These are phyloP conservation scores for Acacia acuminata DNA, from an alignment of 306 rosid species.

Conservation along the genomic window DNA sequence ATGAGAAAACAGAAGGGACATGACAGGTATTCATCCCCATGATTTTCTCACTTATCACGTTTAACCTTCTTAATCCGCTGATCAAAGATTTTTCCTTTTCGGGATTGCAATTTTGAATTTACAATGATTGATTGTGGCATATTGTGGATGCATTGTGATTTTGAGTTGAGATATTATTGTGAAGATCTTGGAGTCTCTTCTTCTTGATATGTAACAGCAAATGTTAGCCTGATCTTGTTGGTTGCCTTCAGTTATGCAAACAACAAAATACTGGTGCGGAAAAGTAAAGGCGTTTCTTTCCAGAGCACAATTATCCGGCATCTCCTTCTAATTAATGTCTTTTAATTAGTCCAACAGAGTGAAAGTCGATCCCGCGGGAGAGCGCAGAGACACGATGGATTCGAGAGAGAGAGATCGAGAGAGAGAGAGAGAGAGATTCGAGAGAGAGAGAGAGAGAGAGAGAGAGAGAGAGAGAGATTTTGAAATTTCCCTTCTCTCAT, in stretches of 20 bases:
- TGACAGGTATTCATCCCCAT: constrained; percentile 46
- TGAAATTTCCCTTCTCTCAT: too few species aligned
- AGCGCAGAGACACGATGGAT: too few species aligned
- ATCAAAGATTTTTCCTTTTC: constrained; percentile 36
- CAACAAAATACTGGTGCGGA: neutral
- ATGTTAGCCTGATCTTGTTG: neutral
- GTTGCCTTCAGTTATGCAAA: constrained; percentile 3
- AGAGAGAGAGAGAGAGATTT: too few species aligned
- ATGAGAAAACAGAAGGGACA: constrained; percentile 50
- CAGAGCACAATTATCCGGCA: neutral
- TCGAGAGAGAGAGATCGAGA: too few species aligned
- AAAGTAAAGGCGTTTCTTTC: neutral
- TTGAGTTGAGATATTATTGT: constrained; percentile 12
- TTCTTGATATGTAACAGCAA: constrained; percentile 20
- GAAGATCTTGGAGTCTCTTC: neutral
- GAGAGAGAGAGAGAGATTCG: too few species aligned
- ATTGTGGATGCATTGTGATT: constrained; percentile 34
- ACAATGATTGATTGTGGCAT: constrained; percentile 32
- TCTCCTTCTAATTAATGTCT: neutral
- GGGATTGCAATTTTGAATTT: constrained; percentile 38
- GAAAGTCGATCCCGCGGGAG: too few species aligned
- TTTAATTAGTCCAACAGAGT: too few species aligned
- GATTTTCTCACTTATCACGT: neutral
- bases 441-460: too few species aligned
- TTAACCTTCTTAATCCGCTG: constrained; percentile 20